These are phyloP conservation scores for Wickerhamiella occidentalis DNA, from an alignment of 805 yeast genomes.

Conservation along the genomic window DNA sequence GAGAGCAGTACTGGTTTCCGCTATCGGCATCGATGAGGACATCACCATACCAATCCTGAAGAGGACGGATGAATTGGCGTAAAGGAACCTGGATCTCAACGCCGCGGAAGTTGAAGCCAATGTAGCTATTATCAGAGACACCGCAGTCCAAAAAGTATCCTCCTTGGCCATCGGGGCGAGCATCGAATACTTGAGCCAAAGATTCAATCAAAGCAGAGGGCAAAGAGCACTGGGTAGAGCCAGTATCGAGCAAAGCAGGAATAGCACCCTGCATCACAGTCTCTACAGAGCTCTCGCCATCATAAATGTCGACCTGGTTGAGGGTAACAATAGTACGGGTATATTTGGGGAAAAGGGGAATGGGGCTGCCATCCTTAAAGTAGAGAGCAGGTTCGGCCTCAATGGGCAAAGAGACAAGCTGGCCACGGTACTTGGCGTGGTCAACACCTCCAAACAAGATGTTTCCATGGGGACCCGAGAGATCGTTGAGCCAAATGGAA, in stretches of 20 bases:
- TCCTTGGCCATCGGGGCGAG: conserved; percentile 24
- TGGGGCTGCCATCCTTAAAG: conserved; percentile 8
- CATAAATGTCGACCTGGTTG: conserved; percentile 5
- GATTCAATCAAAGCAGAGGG: conserved; percentile 26
- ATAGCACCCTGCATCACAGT: conserved; percentile 9
- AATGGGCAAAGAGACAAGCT: conserved; percentile 18
- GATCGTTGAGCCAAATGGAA: conserved; percentile 35
- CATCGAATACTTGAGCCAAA: conserved; percentile 25
- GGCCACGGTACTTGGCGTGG: conserved; percentile 33
- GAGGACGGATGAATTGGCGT: conserved; percentile 13
- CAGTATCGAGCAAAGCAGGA: conserved; percentile 35
- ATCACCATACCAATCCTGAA: conserved; percentile 13
- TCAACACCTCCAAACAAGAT: conserved; percentile 38
- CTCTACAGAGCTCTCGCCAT: conserved; percentile 1
- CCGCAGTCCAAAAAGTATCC: conserved; percentile 16
- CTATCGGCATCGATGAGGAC: conserved; percentile 28
- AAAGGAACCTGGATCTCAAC: conserved; percentile 13
- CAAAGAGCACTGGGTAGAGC: conserved; percentile 34
- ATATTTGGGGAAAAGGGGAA: conserved; percentile 5
- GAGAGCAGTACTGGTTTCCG: conserved; percentile 15
- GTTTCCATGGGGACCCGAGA: conserved; percentile 27
- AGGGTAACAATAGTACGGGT: conserved; percentile 9
- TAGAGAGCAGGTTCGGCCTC: conserved; percentile 8
- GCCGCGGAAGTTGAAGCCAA: conserved; percentile 15
- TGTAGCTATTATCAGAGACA: conserved; percentile 9